A percentile compares a stretch with the other conserved stretches of the same genome.
phyloP scores from a whole-genome alignment of 768 basidiomycete species.

The Suillus cothurnatus region DNA sequence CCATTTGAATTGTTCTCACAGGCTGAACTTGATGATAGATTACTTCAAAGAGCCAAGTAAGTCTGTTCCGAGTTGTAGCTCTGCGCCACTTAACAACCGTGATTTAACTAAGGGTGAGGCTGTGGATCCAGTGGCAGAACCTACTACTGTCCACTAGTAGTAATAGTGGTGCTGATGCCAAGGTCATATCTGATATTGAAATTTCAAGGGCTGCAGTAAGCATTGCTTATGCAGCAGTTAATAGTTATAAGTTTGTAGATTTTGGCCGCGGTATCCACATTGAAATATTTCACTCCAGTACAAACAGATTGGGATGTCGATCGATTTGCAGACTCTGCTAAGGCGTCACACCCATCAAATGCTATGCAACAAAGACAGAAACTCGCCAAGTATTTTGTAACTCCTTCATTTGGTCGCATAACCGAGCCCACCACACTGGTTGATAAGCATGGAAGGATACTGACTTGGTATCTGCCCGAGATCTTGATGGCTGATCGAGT shows the following conservation, averaged over 20 bases:
- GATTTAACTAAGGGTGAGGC: background rate
- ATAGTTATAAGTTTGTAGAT: background rate
- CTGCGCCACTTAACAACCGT: fast-evolving
- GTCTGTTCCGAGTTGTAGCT: background rate
- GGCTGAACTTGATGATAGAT: background rate
- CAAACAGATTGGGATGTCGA: background rate
- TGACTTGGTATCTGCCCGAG: no score
- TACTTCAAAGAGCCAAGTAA: background rate
- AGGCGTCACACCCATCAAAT: background rate
- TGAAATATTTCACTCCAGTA: background rate
- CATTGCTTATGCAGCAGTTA: background rate
- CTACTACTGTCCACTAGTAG: background rate
- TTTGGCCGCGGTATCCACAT: background rate
- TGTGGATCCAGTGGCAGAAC: background rate
- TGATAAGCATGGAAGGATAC: no score
- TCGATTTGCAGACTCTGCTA: background rate
- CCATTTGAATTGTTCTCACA: background rate
- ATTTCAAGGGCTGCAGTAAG: background rate
- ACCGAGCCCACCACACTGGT: no score
- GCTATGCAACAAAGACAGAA: background rate
- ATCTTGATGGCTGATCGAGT: no score
- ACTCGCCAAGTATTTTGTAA: no score
- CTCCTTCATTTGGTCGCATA: no score
- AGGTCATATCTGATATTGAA: background rate
- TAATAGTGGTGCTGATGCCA: background rate